phyloP scores from a whole-genome alignment of 1,284 basidiomycete species.

The Trichosporon sp. region DNA sequence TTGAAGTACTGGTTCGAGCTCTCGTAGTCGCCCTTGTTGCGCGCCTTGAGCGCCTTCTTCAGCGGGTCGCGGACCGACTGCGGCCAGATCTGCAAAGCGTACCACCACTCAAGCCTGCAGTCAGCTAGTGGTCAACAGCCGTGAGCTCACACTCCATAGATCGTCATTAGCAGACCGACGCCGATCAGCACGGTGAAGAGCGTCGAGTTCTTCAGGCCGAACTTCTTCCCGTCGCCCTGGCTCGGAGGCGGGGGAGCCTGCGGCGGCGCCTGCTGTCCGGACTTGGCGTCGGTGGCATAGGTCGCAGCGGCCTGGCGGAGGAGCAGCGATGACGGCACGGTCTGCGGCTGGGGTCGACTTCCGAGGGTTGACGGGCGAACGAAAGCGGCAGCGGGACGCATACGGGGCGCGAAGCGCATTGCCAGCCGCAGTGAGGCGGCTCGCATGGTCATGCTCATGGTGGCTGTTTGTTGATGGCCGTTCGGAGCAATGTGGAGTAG shows the following conservation, averaged over 20 bases:
- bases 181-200: slow-evolving; percentile 52
- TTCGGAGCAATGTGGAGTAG: background rate
- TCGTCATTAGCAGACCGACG: slow-evolving; percentile 52
- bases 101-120: slow-evolving; percentile 54
- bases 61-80: slow-evolving; percentile 50
- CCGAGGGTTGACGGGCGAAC: background rate
- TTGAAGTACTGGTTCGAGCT: slow-evolving; percentile 49
- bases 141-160: slow-evolving; percentile 53
- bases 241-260: slow-evolving; percentile 13
- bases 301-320: background rate
- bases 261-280: background rate
- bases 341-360: background rate
- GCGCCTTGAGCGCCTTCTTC: slow-evolving; percentile 51
- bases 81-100: slow-evolving; percentile 54
- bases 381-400: background rate
- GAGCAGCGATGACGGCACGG: background rate
- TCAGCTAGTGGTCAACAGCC: background rate
- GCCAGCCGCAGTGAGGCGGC: background rate
- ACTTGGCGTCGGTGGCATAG: background rate
- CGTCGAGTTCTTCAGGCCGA: slow-evolving; percentile 36
- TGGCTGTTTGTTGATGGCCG: background rate
- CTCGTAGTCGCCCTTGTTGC: slow-evolving; percentile 47
- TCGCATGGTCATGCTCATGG: slow-evolving; percentile 7
- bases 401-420: background rate
- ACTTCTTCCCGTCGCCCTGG: background rate